These are phyloP conservation scores for Mycena citricolor DNA, from an alignment of 1,284 basidiomycete genomes.

Conservation along the genomic window DNA sequence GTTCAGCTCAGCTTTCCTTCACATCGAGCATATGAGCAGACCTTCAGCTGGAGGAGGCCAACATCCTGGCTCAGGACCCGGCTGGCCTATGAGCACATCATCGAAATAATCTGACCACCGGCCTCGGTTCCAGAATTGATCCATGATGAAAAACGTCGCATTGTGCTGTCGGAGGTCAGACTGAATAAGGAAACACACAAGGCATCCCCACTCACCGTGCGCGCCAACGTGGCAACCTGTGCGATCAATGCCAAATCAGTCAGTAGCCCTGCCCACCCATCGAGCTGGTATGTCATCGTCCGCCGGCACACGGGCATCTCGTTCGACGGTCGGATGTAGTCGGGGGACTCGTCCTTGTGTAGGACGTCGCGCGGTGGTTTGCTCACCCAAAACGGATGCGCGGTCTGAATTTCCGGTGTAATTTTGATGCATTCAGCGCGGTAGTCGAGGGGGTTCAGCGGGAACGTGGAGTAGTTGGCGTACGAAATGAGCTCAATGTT, in stretches of 20 bases:
- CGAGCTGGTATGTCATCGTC: slow-evolving; percentile 70
- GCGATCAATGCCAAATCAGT: slow-evolving; percentile 66
- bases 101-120: slow-evolving; percentile 71
- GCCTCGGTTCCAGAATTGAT: slow-evolving; percentile 68
- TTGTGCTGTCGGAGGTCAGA: slow-evolving; percentile 36
- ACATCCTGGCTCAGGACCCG: slow-evolving; percentile 66
- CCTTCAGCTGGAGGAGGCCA: slow-evolving; percentile 60
- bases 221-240: slow-evolving; percentile 62
- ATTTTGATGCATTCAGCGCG: slow-evolving; percentile 53
- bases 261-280: slow-evolving; percentile 60
- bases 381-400: slow-evolving; percentile 54
- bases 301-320: slow-evolving; percentile 47
- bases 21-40: slow-evolving; percentile 26
- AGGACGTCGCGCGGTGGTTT: slow-evolving; percentile 43
- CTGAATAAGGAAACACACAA: slow-evolving; percentile 1
- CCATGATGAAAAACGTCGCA: slow-evolving; percentile 54
- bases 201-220: slow-evolving; percentile 48
- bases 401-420: slow-evolving; percentile 47
- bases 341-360: slow-evolving; percentile 42
- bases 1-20: slow-evolving; percentile 3
- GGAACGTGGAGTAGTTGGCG: slow-evolving; percentile 59
- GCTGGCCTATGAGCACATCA: slow-evolving; percentile 53
- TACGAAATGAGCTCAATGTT: slow-evolving; percentile 49
- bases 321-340: slow-evolving; percentile 34
- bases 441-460: slow-evolving; percentile 55